Evolutionary conservation across 192 early-diverging fungal species (phyloP).

Genomic region (Coemansia sp.): DNA sequence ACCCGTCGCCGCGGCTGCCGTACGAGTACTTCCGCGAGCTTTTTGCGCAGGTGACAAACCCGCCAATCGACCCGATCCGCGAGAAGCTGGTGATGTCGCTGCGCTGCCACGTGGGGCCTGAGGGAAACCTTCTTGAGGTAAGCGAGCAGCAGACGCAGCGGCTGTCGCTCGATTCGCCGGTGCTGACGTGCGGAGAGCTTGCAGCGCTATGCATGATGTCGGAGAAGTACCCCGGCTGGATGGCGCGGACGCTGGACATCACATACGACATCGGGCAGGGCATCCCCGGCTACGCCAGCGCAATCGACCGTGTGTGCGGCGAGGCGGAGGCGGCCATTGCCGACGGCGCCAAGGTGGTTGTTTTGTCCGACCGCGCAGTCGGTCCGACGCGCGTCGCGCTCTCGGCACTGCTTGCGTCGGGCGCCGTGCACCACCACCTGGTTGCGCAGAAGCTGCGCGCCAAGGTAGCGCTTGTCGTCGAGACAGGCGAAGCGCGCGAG

Average conservation of each 20-base stretch:
- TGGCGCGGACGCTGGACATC: conserved; percentile 70
- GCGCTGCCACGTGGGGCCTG: conserved; percentile 90
- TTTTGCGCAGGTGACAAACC: conserved; percentile 98
- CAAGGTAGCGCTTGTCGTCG: conserved; percentile 84
- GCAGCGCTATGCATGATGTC: conserved; percentile 76
- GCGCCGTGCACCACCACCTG: conserved; percentile 93
- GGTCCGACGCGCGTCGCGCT: conserved; percentile 72
- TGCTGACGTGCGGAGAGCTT: conserved; percentile 84
- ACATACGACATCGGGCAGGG: conserved; percentile 80
- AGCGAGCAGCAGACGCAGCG: conserved; percentile 76
- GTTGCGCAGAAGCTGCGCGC: conserved; percentile 86
- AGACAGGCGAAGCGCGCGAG: conserved; percentile 94
- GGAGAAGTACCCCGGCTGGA: conserved; percentile 71
- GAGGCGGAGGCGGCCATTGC: conserved; percentile 81
- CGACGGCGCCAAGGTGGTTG: conserved; percentile 76
- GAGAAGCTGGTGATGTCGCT: conserved; percentile 98
- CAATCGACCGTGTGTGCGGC: conserved; percentile 86
- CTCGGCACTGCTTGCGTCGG: conserved; percentile 84
- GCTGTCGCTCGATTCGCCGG: conserved; percentile 81
- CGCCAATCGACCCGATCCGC: conserved; percentile 98
- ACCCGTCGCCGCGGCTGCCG: conserved; percentile 80
- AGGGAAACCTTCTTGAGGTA: conserved; percentile 92
- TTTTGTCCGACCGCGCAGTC: conserved; percentile 79
- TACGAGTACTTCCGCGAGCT: conserved; percentile 98
- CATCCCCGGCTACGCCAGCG: conserved; percentile 71